Conservation (phyloP, 176 grass and related monocot genomes). For the Ensete ventricosum region DNA sequence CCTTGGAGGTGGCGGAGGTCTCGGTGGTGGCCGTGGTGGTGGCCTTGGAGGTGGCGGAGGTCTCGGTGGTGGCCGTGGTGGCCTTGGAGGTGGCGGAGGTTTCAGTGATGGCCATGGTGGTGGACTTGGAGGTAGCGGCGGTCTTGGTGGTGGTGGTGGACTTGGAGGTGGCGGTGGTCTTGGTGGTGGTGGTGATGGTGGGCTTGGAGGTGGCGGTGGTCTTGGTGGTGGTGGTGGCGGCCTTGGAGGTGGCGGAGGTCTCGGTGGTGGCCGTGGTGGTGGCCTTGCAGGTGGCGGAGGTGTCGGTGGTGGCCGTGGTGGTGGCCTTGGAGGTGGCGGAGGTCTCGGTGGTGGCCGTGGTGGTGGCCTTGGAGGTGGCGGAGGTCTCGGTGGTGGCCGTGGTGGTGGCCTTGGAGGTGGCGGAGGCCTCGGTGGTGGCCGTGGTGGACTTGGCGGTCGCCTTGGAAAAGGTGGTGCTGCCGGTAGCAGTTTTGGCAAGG, state of each 20-base stretch:
- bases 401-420: neutral
- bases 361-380: neutral
- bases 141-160: neutral
- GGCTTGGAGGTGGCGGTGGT: neutral
- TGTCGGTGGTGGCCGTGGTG: neutral
- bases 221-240: neutral
- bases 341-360: too few species aligned
- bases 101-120: neutral
- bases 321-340: neutral
- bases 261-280: neutral
- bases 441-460: neutral
- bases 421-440: neutral
- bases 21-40: neutral
- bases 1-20: neutral
- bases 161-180: neutral
- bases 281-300: neutral
- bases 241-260: neutral
- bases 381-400: neutral
- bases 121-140: neutral
- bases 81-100: too few species aligned
- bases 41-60: neutral
- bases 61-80: neutral
- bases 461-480: neutral
- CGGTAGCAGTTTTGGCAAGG: neutral
- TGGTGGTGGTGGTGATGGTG: neutral